Evolutionary conservation across 2,329 filamentous ascomycete genomes (phyloP), one percentile per base, ranked within the genome.

Genomic region (Phialocephala subalpina): DNA sequence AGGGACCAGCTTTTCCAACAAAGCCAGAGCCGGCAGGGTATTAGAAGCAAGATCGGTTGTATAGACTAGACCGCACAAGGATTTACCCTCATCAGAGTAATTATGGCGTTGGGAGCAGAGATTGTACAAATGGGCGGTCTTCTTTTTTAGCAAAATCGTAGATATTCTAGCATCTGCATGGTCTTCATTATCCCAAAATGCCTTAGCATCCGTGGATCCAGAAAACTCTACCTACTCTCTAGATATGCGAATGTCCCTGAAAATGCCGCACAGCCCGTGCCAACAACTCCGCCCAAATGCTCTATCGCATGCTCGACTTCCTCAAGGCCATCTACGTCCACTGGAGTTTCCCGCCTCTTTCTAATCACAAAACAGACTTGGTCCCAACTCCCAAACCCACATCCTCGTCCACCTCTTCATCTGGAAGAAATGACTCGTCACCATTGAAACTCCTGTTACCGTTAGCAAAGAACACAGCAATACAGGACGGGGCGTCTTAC

Each of bases 401-500:
- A 11, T 29, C 25, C 27, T 29, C 25, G 29, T 53, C 49, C 27
- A n/a, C 25, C 14, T 53, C 49, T 33, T 53, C 49, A 6, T 53
- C 49, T 18, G 49, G 49, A 16, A 53, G 14, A 18, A 88, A 88
- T 22, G 82, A 81, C 75, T 89, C 86, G 72, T 89, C 86, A 52
- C 86, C 85, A 1, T 83, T 82, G 70, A 89, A 88, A 47, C 78
- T 78, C 82, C 82, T 84, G 69, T 63, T 27, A 52, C 2, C n/a
- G 62, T 65, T 55, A 70, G 45, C 22, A 16, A 16, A 22, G 27
- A 14, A 25, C 22, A 20, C 47, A 12, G 14, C 6, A 45, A 38
- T 3, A 18, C 25, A 57, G 22, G 58, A 27, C 52, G 62, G 68
- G 72, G 27, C 59, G 58, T 82, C 86, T 77, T 74, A 96, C 94